Conservation (phyloP, 129 eudicot species). For the sunflower (Helianthus annuus) region HanXRQr2.0-SUNRISE NC_035449.2:4516177-4516676, state of each 20-base stretch:
- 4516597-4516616: background rate
- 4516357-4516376: no score
- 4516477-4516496: constrained; percentile 24
- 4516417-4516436: constrained; percentile 22
- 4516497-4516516: constrained; percentile 24
- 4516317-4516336: no score
- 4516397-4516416: constrained; percentile 5
- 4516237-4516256: no score
- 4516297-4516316: no score
- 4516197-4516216: no score
- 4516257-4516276: no score
- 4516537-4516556: constrained; percentile 8
- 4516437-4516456: constrained; percentile 42
- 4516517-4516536: constrained; percentile 26
- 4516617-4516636: constrained; percentile 13
- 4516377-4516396: no score
- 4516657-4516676: constrained; percentile 80
- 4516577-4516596: constrained; percentile 38
- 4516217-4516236: no score
- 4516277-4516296: no score
- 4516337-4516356: no score
- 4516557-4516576: constrained; percentile 14
- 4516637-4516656: constrained; percentile 75
- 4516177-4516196: no score
- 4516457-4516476: constrained; percentile 21